These are phyloP conservation scores for Flaveria ramosissima DNA, from an alignment of 129 eudicot species.

Conservation along the genomic window DNA sequence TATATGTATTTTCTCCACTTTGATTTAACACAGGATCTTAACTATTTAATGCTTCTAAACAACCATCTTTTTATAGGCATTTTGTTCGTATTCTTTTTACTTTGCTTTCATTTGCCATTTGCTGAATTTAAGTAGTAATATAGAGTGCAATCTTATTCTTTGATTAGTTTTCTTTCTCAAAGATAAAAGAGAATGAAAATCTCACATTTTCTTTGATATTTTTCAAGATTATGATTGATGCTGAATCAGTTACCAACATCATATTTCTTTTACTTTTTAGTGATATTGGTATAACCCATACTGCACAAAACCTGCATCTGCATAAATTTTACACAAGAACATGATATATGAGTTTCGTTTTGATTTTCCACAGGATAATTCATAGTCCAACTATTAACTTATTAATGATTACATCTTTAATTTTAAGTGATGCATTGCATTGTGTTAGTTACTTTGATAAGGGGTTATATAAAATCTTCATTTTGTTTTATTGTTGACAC, in stretches of 20 bases:
- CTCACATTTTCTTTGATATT: neutral
- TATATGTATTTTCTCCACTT: neutral
- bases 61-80: neutral
- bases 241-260: neutral
- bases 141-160: neutral
- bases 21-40: neutral
- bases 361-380: neutral
- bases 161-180: neutral
- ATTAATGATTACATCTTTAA: neutral
- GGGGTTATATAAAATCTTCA: neutral
- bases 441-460: neutral
- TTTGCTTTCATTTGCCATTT: neutral
- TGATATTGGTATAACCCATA: neutral
- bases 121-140: too few species aligned
- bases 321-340: neutral
- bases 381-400: neutral
- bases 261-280: neutral
- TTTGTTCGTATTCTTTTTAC: neutral
- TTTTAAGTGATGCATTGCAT: neutral
- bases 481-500: slow-evolving; percentile 10
- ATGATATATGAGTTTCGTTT: neutral
- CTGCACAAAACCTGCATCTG: neutral
- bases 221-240: neutral
- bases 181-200: neutral
- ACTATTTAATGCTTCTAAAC: neutral